Conservation (phyloP, 306 rosid species). For the Spatholobus suberectus region DNA sequence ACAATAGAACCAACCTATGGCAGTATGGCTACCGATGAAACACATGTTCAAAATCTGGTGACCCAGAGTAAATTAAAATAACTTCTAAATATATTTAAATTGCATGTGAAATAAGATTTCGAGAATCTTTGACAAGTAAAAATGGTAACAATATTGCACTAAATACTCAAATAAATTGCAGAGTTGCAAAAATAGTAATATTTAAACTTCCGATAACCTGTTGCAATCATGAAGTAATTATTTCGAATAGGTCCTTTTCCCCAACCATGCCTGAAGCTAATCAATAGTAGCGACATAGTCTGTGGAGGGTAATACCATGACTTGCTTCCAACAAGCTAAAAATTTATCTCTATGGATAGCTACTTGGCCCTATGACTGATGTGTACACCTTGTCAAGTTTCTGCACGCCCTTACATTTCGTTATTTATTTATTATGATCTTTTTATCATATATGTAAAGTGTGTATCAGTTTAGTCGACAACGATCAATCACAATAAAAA, state of each 20-base stretch:
- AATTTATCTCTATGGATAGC: no score
- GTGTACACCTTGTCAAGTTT: neutral
- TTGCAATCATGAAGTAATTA: slow-evolving; percentile 57
- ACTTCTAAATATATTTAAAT: slow-evolving; percentile 24
- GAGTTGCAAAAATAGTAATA: neutral
- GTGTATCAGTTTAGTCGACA: neutral
- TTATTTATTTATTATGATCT: neutral
- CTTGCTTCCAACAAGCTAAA: slow-evolving; percentile 27
- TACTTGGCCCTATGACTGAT: neutral
- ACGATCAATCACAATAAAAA: neutral
- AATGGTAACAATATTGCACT: neutral
- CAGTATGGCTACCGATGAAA: neutral
- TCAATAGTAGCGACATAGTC: slow-evolving; percentile 2
- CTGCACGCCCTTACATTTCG: neutral
- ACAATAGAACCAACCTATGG: neutral
- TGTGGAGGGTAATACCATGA: neutral
- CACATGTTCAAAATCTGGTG: slow-evolving; percentile 31
- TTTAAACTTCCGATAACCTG: neutral
- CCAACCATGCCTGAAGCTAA: slow-evolving; percentile 28
- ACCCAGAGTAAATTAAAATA: neutral
- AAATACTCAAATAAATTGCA: neutral
- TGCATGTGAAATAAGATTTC: slow-evolving; percentile 50
- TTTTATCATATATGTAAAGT: neutral
- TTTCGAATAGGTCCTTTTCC: slow-evolving; percentile 24
- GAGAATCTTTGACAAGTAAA: slow-evolving; percentile 25